Percentiles rank a stretch among this genome's conserved stretches.
These are phyloP conservation scores for Gomphus bonarii DNA, from an alignment of 1,284 basidiomycete genomes.

Conservation along the genomic window DNA sequence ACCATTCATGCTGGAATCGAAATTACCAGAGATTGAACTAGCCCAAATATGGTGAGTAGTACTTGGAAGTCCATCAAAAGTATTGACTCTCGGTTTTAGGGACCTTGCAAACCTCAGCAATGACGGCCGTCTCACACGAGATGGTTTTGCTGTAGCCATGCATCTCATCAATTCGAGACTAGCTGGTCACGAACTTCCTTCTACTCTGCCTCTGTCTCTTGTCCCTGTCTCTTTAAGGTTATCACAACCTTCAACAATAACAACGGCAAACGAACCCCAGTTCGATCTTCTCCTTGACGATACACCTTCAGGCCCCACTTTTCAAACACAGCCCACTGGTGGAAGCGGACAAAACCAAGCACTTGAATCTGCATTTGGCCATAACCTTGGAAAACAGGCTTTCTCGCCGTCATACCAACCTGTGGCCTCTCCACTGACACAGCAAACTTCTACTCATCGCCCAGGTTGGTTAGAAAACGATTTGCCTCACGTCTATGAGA, in stretches of 20 bases:
- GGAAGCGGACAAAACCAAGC: neutral
- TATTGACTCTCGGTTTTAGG: slow-evolving; percentile 36
- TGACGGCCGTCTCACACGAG: slow-evolving; percentile 79
- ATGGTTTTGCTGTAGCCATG: slow-evolving; percentile 96
- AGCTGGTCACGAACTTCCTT: slow-evolving; percentile 75
- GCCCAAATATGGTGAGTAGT: slow-evolving; percentile 81
- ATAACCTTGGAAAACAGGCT: neutral
- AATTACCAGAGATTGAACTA: slow-evolving; percentile 73
- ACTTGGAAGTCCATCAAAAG: neutral
- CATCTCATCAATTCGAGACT: slow-evolving; percentile 88
- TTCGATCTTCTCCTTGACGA: slow-evolving; percentile 13
- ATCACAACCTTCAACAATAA: slow-evolving; percentile 29
- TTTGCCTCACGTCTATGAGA: slow-evolving; percentile 9
- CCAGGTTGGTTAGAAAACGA: slow-evolving; percentile 5
- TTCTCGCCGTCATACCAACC: neutral
- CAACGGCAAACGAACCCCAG: slow-evolving; percentile 16
- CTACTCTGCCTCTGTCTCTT: slow-evolving; percentile 59
- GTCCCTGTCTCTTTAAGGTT: slow-evolving; percentile 73
- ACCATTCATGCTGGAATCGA: slow-evolving; percentile 92
- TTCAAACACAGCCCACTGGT: slow-evolving; percentile 30
- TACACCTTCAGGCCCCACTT: slow-evolving; percentile 11
- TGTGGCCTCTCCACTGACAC: slow-evolving; percentile 2
- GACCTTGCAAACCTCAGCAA: slow-evolving; percentile 90
- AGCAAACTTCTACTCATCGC: neutral
- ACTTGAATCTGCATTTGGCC: neutral